These are phyloP conservation scores for Coprinellus micaceus DNA, from an alignment of 768 basidiomycete species.

Conservation along the genomic window DNA sequence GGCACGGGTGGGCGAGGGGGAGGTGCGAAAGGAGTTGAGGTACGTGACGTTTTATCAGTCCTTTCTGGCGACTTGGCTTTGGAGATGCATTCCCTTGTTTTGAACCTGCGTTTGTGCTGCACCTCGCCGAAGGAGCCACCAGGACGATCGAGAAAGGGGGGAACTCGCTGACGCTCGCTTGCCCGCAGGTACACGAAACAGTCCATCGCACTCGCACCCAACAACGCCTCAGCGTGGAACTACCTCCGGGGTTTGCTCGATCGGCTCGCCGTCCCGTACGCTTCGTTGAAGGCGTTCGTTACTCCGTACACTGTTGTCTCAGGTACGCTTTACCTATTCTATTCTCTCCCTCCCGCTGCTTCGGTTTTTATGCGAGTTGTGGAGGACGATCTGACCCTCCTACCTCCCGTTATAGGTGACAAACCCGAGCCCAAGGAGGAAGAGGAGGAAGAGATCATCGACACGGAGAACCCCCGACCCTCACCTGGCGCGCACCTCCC, in stretches of 20 bases:
- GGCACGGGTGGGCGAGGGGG: conserved; percentile 56
- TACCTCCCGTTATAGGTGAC: too few species aligned
- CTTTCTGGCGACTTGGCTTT: too few species aligned
- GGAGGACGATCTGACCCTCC: too few species aligned
- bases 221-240: conserved; percentile 96
- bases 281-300: conserved; percentile 56
- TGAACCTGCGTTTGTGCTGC: conserved; percentile 1
- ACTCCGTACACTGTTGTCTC: conserved; percentile 68
- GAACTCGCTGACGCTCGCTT: not conserved
- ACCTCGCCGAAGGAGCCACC: too few species aligned
- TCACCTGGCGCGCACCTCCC: conserved; percentile 66
- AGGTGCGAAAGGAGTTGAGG: conserved; percentile 54
- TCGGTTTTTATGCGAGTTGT: too few species aligned
- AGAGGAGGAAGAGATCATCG: conserved; percentile 44
- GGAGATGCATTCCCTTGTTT: conserved; percentile 31
- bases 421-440: conserved; percentile 25
- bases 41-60: conserved; percentile 81
- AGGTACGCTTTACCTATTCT: too few species aligned
- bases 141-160: too few species aligned
- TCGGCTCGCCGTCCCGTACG: conserved; percentile 54
- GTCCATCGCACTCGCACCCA: conserved; percentile 81
- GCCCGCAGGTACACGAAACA: conserved; percentile 68
- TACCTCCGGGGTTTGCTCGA: conserved; percentile 87
- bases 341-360: too few species aligned
- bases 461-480: conserved; percentile 74